Conservation (phyloP, 1,139 yeast species). For the Kluyveromyces sp. region DNA sequence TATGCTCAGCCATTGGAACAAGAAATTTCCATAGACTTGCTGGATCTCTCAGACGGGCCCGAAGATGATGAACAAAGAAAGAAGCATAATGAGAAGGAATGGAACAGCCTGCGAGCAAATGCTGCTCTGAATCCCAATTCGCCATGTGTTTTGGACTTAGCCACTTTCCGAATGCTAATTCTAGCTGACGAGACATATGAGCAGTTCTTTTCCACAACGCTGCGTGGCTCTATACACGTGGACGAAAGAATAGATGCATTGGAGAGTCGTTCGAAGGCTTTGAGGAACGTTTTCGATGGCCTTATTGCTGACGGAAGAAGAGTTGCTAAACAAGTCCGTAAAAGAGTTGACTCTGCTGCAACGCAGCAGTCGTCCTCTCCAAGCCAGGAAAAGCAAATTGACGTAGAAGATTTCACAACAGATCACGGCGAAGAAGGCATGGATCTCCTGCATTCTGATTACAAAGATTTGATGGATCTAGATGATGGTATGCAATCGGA, state of each 20-base stretch:
- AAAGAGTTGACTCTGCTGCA: constrained; percentile 61
- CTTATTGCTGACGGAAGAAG: constrained; percentile 86
- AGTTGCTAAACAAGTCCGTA: constrained; percentile 81
- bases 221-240: constrained; percentile 60
- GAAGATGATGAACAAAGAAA: background rate
- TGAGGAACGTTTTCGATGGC: constrained; percentile 87
- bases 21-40: constrained; percentile 34
- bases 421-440: constrained; percentile 21
- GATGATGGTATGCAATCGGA: constrained; percentile 13
- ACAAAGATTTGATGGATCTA: constrained; percentile 16
- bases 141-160: constrained; percentile 69
- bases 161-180: constrained; percentile 91
- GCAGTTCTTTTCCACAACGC: constrained; percentile 63
- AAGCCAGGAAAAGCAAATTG: constrained; percentile 17
- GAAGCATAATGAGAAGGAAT: constrained; percentile 28
- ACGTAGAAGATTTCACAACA: constrained; percentile 23
- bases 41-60: constrained; percentile 35
- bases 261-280: constrained; percentile 50
- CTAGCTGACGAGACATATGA: constrained; percentile 93
- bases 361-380: constrained; percentile 16
- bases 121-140: constrained; percentile 75
- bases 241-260: constrained; percentile 44
- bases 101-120: constrained; percentile 48
- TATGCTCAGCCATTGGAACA: constrained; percentile 73
- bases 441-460: constrained; percentile 17